Evolutionary conservation across 768 basidiomycete genomes (phyloP).

Genomic region (Astraeus odoratus): DNA sequence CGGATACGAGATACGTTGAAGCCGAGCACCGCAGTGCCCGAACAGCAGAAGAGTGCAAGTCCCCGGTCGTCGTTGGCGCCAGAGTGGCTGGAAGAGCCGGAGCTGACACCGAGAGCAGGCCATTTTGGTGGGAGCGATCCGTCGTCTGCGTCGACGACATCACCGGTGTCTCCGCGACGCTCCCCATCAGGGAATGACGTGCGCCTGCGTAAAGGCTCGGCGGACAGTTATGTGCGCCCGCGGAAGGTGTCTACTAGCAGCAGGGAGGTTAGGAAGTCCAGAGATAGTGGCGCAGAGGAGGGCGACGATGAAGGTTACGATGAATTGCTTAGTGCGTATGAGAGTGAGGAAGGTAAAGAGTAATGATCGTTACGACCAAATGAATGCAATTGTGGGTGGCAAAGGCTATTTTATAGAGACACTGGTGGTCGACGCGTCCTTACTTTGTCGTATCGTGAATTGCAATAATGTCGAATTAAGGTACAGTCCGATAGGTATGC

Average conservation of each 20-base stretch:
- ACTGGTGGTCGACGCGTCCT: too few species aligned
- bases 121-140: conserved; percentile 36
- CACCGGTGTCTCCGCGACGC: conserved; percentile 17
- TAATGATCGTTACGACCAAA: conserved; percentile 12
- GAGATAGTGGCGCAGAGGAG: conserved; percentile 66
- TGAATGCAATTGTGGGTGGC: not conserved
- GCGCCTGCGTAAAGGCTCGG: conserved; percentile 36
- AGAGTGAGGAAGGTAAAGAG: conserved; percentile 57
- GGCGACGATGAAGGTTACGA: conserved; percentile 75
- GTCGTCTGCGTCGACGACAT: conserved; percentile 23
- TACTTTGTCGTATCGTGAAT: too few species aligned
- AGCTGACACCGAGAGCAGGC: conserved; percentile 52
- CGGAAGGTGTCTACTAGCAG: conserved; percentile 44
- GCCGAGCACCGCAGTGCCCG: conserved; percentile 13
- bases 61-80: conserved; percentile 41
- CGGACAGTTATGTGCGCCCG: conserved; percentile 27
- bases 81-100: conserved; percentile 48
- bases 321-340: conserved; percentile 73
- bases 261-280: conserved; percentile 31
- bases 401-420: not conserved
- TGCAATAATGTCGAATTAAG: not conserved
- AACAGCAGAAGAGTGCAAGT: conserved; percentile 34
- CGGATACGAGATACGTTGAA: conserved; percentile 32
- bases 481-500: not conserved
- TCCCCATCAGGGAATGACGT: conserved; percentile 23